These are phyloP conservation scores for Diaporthe amygdali DNA, from an alignment of 2,329 filamentous ascomycete species.

Conservation along the genomic window DNA sequence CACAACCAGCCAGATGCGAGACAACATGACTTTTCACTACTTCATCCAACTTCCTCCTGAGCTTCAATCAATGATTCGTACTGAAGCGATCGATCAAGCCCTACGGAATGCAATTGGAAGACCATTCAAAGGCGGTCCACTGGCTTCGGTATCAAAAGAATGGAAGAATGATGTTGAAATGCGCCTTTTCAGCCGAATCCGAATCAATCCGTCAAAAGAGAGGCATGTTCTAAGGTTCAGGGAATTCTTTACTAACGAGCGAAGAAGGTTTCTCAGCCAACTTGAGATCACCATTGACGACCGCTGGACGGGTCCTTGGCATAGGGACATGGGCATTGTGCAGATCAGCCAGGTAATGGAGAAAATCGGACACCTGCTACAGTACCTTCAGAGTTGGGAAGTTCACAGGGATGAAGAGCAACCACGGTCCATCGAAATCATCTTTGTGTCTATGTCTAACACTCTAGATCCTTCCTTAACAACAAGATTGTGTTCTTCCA, in stretches of 20 bases:
- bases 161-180: neutral
- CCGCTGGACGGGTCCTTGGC: neutral
- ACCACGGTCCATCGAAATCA: neutral
- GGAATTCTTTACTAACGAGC: neutral
- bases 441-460: neutral
- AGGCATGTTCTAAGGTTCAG: neutral
- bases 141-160: neutral
- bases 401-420: neutral
- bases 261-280: neutral
- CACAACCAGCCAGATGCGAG: rapidly evolving
- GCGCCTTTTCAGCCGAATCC: neutral
- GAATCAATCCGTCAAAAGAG: neutral
- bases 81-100: neutral
- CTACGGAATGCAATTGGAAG: too few relatives aligned
- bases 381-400: neutral
- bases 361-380: neutral
- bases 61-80: neutral
- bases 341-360: neutral
- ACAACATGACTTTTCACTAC: neutral
- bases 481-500: too few relatives aligned
- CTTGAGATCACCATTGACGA: neutral
- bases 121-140: too few relatives aligned
- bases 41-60: neutral
- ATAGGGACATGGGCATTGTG: rapidly evolving
- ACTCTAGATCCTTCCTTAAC: neutral